Conservation (phyloP, 2,329 filamentous ascomycete species). For the Venturia aucupariae region DNA sequence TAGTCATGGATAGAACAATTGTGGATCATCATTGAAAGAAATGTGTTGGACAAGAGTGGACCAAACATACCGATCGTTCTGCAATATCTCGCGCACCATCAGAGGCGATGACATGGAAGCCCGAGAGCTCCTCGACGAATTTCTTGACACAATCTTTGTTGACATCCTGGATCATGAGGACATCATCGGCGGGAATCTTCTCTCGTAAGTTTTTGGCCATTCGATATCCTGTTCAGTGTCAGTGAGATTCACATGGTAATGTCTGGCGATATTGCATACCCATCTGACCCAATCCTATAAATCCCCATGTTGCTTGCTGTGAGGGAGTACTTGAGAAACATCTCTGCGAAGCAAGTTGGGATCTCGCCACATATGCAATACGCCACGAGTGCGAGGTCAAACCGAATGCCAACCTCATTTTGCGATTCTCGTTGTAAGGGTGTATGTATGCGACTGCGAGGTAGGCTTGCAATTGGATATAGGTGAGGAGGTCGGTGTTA, state of each 20-base stretch:
- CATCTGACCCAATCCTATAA: slow-evolving; percentile 53
- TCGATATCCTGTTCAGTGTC: slow-evolving; percentile 46
- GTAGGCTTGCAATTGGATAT: not conserved
- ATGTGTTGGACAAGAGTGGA: slow-evolving; percentile 13
- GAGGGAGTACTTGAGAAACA: slow-evolving; percentile 13
- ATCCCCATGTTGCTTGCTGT: slow-evolving; percentile 42
- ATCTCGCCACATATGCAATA: not conserved
- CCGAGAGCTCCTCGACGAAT: slow-evolving; percentile 47
- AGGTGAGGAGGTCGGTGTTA: not conserved
- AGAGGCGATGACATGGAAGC: slow-evolving; percentile 46
- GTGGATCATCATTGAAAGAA: slow-evolving; percentile 39
- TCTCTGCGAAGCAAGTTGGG: not conserved
- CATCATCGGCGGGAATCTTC: slow-evolving; percentile 55
- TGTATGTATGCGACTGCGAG: not conserved
- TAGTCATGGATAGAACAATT: slow-evolving; percentile 56
- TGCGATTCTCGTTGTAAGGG: not conserved
- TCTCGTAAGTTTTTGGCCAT: slow-evolving; percentile 64
- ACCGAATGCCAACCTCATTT: slow-evolving; percentile 2
- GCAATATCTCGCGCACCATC: slow-evolving; percentile 52
- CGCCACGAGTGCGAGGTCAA: slow-evolving; percentile 9
- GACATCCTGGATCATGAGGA: slow-evolving; percentile 55
- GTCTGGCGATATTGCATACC: slow-evolving; percentile 33
- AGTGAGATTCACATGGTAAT: slow-evolving; percentile 12
- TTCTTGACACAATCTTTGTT: slow-evolving; percentile 47
- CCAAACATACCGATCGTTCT: slow-evolving; percentile 53